Evolutionary conservation across 768 basidiomycete species (phyloP).

Genomic region (Suillus subalutaceus): DNA sequence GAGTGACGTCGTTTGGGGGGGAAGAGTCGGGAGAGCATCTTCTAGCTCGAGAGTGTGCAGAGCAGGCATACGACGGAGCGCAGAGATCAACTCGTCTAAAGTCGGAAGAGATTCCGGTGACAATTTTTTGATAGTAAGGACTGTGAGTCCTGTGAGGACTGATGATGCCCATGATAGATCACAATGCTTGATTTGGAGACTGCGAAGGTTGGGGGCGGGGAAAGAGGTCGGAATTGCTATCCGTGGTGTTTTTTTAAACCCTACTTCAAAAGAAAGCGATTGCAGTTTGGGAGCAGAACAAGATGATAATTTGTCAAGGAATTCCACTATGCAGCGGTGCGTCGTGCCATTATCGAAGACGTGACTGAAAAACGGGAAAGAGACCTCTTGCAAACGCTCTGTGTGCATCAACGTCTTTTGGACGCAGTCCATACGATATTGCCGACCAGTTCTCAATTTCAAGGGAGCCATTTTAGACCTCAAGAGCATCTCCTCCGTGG

Average conservation of each 20-base stretch:
- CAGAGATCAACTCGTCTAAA: slow-evolving; percentile 32
- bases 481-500: slow-evolving; percentile 46
- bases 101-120: slow-evolving; percentile 30
- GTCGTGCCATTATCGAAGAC: slow-evolving; percentile 22
- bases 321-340: slow-evolving; percentile 23
- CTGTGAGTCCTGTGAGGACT: slow-evolving; percentile 37
- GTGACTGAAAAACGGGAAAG: slow-evolving; percentile 20
- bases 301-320: slow-evolving; percentile 27
- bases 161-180: slow-evolving; percentile 40
- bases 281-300: slow-evolving; percentile 35
- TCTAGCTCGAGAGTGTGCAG: slow-evolving; percentile 39
- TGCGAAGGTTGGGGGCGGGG: slow-evolving; percentile 35
- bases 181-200: slow-evolving; percentile 38
- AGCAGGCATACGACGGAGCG: slow-evolving; percentile 37
- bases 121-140: slow-evolving; percentile 38
- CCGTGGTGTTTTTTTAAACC: slow-evolving; percentile 6
- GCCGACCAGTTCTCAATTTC: slow-evolving; percentile 26
- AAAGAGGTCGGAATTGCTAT: slow-evolving; percentile 10
- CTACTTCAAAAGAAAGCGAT: slow-evolving; percentile 30
- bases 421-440: slow-evolving; percentile 32
- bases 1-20: background rate
- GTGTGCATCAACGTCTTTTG: slow-evolving; percentile 35
- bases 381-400: slow-evolving; percentile 38
- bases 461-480: slow-evolving; percentile 46
- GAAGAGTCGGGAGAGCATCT: slow-evolving; percentile 33